Conservation (phyloP, 805 yeast species). For the Wickerhamiella musiphila region DNA sequence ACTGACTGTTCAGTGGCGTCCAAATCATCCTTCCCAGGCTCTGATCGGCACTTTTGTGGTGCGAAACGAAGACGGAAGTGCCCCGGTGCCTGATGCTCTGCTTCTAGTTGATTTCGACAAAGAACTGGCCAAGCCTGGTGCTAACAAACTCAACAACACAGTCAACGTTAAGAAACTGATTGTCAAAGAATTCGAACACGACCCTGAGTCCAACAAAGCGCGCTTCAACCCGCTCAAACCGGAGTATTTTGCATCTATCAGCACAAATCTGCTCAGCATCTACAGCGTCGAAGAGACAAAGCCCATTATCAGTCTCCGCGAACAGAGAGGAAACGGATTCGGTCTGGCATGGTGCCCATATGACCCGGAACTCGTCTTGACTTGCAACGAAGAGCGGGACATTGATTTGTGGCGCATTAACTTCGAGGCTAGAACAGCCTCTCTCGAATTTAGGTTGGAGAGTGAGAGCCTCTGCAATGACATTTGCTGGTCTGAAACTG, state of each 20-base stretch:
- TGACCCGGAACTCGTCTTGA: constrained; percentile 25
- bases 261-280: constrained; percentile 7
- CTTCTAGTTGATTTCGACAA: constrained; percentile 7
- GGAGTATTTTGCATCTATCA: constrained; percentile 7
- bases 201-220: constrained; percentile 5
- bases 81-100: constrained; percentile 9
- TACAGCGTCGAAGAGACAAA: constrained; percentile 2
- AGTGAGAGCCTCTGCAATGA: constrained; percentile 44
- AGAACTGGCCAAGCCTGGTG: no score
- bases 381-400: constrained; percentile 52
- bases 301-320: constrained; percentile 1
- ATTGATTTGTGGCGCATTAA: constrained; percentile 52
- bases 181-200: neutral
- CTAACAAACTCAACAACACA: no score
- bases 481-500: constrained; percentile 37
- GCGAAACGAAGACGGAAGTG: no score
- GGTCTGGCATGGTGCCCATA: constrained; percentile 52
- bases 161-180: no score
- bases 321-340: constrained; percentile 49
- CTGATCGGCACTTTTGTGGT: constrained; percentile 11
- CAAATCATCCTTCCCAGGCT: constrained; percentile 16
- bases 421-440: constrained; percentile 9
- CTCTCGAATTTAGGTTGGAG: neutral
- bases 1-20: constrained; percentile 51
- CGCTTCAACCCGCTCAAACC: constrained; percentile 8